Base-by-base conservation (phyloP, 768 basidiomycete genomes). In the Termitomyces sp. region DNA sequence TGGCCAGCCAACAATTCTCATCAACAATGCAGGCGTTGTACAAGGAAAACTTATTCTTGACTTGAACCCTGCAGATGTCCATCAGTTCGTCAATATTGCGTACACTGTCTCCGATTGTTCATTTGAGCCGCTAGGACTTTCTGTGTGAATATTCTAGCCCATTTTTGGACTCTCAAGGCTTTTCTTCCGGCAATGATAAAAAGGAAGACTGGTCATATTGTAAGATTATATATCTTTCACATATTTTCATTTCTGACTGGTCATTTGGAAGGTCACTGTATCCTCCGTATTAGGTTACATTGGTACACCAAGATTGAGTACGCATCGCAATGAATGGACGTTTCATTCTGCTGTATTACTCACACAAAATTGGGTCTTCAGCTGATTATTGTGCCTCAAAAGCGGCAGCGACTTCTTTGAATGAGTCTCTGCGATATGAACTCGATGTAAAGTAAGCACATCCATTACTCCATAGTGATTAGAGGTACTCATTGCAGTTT, bases 11-110 rank as follows among this genome's bases (percentile, higher is more conserved):
- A 97, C 97, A 0, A 80, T 98, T 40, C 74, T 99, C 24, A 77
- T 99, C 64, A 98, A 98, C 74, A 98, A 96, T 67, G 97, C 96
- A 0, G 97, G 95, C 20, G 86, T 97, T 57, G 92, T 90, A 26
- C 91, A 94, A 72, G 94, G 94, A 26, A 95, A 94, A 65, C 73
- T 86, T 2, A 73, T 99, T 33, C 73, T 95, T 13, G 94, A 98
- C 65, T 76, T 97, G 58, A 75, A 72, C 2, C 81, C 88, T 5
- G 79, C 84, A 54, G 96, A 99, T 65, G 71, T 98, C 46, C 75
- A 83, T 62, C 87, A 94, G 96, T 97, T 59, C 33, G 69, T 60
- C 36, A 14, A 30, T 30, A 13, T 35, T 24, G 16, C 20, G 42
- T 18, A 22, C 9, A 60, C 6, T 26, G 30, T 8, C 6, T 35